Conservation (phyloP, 2,329 filamentous ascomycete genomes). For the Thelonectria blattea region DNA sequence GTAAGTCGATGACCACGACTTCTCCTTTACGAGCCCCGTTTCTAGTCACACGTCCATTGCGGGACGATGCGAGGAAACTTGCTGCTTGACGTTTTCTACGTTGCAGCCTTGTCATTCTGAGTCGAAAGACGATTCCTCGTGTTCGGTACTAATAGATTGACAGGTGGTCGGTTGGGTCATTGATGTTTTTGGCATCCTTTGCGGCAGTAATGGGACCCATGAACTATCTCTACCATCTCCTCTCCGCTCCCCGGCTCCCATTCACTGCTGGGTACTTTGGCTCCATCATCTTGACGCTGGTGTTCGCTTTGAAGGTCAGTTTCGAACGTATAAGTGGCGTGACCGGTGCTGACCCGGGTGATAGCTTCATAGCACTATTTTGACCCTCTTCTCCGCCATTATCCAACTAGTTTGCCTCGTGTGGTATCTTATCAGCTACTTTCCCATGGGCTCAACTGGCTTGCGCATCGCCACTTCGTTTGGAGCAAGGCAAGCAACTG, state of each 20-base stretch:
- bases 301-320: constrained; percentile 91
- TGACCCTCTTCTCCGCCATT: constrained; percentile 84
- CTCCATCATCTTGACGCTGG: constrained; percentile 86
- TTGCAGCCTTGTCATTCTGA: constrained; percentile 24
- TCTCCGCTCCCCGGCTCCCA: constrained; percentile 83
- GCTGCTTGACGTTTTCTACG: constrained; percentile 27
- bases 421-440: constrained; percentile 98
- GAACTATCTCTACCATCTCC: constrained; percentile 81
- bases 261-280: constrained; percentile 97
- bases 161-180: constrained; percentile 94
- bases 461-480: constrained; percentile 86
- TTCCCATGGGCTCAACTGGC: constrained; percentile 92
- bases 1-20: constrained; percentile 67
- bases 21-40: constrained; percentile 13
- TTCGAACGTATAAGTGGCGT: background rate
- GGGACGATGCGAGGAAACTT: constrained; percentile 13
- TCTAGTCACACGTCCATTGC: constrained; percentile 26
- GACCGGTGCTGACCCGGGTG: constrained; percentile 23
- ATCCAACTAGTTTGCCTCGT: constrained; percentile 81
- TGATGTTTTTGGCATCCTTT: constrained; percentile 90
- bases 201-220: constrained; percentile 92
- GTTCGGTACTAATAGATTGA: constrained; percentile 35
- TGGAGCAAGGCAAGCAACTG: constrained; percentile 80
- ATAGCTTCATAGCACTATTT: constrained; percentile 81
- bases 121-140: constrained; percentile 24